phyloP scores from a whole-genome alignment of 148 eudicot genomes.

The Cornus kousa region DNA sequence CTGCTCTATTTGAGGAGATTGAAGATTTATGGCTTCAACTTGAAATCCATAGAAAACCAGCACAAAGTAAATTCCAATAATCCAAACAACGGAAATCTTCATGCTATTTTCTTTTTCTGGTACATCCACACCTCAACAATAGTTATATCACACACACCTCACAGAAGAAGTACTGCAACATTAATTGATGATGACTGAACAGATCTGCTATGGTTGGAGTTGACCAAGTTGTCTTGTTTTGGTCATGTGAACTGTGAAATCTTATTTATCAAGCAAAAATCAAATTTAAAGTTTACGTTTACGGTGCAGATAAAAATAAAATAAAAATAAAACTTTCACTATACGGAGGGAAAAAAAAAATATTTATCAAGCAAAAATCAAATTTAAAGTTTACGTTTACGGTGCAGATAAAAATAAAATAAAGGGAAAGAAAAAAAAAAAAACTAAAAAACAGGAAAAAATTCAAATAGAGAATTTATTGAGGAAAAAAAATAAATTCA shows the following conservation, averaged over 20 bases:
- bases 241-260: neutral
- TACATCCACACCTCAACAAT: neutral
- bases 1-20: constrained; percentile 10
- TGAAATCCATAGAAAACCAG: constrained; percentile 5
- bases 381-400: too few species aligned
- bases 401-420: too few species aligned
- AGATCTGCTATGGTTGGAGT: neutral
- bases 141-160: neutral
- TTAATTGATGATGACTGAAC: neutral
- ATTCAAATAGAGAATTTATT: too few species aligned
- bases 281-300: too few species aligned
- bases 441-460: too few species aligned
- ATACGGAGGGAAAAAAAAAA: too few species aligned
- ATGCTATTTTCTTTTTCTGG: neutral
- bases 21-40: constrained; percentile 3
- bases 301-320: too few species aligned
- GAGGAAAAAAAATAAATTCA: too few species aligned
- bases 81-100: neutral
- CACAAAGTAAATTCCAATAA: neutral
- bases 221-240: neutral
- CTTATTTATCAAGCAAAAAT: neutral
- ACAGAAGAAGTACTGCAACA: neutral
- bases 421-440: too few species aligned
- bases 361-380: too few species aligned
- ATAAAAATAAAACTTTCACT: too few species aligned